phyloP scores from a whole-genome alignment of 768 basidiomycete genomes.

The Cubamyces sp. region DNA sequence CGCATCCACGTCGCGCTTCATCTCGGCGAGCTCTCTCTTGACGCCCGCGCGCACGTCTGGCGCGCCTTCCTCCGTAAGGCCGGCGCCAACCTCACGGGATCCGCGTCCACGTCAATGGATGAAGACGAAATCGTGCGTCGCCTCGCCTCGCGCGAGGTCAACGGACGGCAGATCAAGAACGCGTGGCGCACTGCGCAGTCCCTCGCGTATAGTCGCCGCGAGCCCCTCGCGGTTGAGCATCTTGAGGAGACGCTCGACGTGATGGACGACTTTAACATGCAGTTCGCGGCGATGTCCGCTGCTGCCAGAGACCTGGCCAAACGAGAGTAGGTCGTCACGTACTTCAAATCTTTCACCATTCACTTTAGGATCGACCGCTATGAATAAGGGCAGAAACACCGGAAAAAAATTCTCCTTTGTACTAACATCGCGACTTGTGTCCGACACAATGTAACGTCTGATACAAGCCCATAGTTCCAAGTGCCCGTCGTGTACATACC shows the following conservation, averaged over 20 bases:
- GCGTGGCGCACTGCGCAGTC: constrained; percentile 64
- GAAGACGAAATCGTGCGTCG: constrained; percentile 44
- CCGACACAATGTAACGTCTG: no score
- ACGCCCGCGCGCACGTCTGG: constrained; percentile 34
- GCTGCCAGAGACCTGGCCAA: no score
- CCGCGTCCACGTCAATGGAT: constrained; percentile 29
- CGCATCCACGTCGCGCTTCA: constrained; percentile 58
- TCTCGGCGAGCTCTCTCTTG: constrained; percentile 34
- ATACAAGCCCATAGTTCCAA: no score
- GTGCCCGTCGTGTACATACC: no score
- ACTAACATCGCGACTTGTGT: no score
- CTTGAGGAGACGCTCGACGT: constrained; percentile 62
- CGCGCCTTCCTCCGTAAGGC: constrained; percentile 33
- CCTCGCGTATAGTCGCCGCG: constrained; percentile 52
- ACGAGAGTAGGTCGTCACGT: no score
- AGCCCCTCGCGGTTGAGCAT: constrained; percentile 50
- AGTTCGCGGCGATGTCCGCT: constrained; percentile 23
- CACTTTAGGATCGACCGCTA: no score
- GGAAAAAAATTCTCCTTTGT: no score
- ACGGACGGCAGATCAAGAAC: constrained; percentile 74
- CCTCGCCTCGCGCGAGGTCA: constrained; percentile 55
- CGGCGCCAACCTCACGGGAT: background rate
- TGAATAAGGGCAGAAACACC: no score
- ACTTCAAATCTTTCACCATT: no score
- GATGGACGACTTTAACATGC: constrained; percentile 50